A percentile compares a stretch with the other conserved stretches of the same genome.
These are phyloP conservation scores for Trifolium fragiferum DNA, from an alignment of 306 rosid species.

Conservation along the genomic window DNA sequence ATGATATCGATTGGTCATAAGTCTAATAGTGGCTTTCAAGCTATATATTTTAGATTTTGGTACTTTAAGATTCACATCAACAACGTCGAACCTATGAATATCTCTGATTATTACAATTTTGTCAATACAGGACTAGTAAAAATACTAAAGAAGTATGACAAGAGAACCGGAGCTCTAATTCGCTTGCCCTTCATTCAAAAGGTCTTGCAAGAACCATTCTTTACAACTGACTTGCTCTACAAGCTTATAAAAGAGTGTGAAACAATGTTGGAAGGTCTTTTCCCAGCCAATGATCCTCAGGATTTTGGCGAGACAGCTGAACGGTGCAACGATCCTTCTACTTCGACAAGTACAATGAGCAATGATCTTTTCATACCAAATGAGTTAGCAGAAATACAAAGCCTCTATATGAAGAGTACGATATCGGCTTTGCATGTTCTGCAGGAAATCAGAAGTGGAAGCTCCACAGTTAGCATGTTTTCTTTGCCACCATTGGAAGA, in stretches of 20 bases:
- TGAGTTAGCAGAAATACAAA: slow-evolving; percentile 59
- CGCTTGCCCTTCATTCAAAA: slow-evolving; percentile 91
- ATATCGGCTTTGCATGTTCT: slow-evolving; percentile 71
- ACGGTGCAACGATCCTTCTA: slow-evolving; percentile 51
- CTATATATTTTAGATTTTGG: neutral
- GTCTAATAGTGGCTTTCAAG: too few relatives aligned
- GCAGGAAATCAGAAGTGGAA: slow-evolving; percentile 80
- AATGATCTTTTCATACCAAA: slow-evolving; percentile 50
- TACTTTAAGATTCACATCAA: neutral
- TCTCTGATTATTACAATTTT: neutral
- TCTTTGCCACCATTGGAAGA: slow-evolving; percentile 86
- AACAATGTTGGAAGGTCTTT: slow-evolving; percentile 70
- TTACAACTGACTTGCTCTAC: slow-evolving; percentile 82
- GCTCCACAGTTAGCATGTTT: slow-evolving; percentile 77
- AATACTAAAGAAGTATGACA: slow-evolving; percentile 91
- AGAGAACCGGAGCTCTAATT: slow-evolving; percentile 94
- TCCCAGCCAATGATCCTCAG: slow-evolving; percentile 50
- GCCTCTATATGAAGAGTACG: slow-evolving; percentile 79
- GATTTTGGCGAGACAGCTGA: slow-evolving; percentile 35
- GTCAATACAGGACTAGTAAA: slow-evolving; percentile 71
- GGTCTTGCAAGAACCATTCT: slow-evolving; percentile 91
- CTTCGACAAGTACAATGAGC: slow-evolving; percentile 44
- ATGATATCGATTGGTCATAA: too few relatives aligned
- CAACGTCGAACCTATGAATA: neutral
- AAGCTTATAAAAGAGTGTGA: slow-evolving; percentile 94